These are phyloP conservation scores for Conticribra weissflogii DNA, from an alignment of 108 stramenopile species.

Conservation along the genomic window DNA sequence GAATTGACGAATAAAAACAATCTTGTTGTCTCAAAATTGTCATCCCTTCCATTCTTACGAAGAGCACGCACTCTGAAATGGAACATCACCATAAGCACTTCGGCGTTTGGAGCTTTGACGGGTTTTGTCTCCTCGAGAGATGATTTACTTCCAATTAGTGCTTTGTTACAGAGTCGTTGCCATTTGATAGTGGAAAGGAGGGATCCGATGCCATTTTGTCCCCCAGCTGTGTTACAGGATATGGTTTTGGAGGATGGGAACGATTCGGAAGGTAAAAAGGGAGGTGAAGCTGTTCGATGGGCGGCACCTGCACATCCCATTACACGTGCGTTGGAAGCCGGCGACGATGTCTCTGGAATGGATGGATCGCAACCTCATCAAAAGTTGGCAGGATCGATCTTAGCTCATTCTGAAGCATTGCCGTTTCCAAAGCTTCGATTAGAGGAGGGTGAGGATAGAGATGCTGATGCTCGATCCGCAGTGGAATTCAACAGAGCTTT, in stretches of 20 bases:
- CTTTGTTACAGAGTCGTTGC: conserved; percentile 82
- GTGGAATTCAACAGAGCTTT: conserved; percentile 88
- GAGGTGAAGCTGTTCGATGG: conserved; percentile 57
- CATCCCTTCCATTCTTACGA: conserved; percentile 75
- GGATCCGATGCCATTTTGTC: conserved; percentile 81
- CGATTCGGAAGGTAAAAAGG: conserved; percentile 9
- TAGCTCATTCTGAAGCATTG: conserved; percentile 46
- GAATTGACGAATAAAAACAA: conserved; percentile 58
- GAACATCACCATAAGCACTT: conserved; percentile 73
- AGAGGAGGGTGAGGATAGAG: conserved; percentile 58
- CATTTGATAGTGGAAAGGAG: conserved; percentile 84
- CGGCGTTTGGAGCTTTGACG: conserved; percentile 66
- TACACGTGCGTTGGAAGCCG: conserved; percentile 42
- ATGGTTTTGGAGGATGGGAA: conserved; percentile 5
- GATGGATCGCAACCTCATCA: conserved; percentile 25
- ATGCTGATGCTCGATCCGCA: conserved; percentile 40
- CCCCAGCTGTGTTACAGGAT: conserved; percentile 73
- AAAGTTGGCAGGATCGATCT: conserved; percentile 31
- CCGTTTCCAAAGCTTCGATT: conserved; percentile 82
- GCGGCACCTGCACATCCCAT: conserved; percentile 71
- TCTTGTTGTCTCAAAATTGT: conserved; percentile 53
- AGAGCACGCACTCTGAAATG: conserved; percentile 84
- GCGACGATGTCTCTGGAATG: conserved; percentile 41
- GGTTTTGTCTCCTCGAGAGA: conserved; percentile 55
- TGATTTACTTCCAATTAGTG: conserved; percentile 74